Evolutionary conservation across 768 basidiomycete genomes (phyloP), one percentile per base, ranked within the genome.

Genomic region (Pholiota conissans): DNA sequence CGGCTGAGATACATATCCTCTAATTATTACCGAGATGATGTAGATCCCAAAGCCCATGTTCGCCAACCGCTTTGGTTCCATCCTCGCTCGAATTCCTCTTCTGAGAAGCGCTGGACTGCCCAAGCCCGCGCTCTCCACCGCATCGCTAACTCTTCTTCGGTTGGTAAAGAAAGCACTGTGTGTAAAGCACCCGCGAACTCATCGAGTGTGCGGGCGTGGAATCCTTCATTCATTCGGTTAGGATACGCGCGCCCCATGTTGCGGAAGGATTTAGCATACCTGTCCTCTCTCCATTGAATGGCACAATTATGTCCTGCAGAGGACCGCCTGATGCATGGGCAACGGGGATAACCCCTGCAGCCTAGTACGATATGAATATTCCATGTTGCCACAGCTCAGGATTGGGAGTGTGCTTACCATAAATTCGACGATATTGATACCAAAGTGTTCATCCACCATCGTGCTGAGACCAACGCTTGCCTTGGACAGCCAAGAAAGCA

Each of bases 391-490:
- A 20, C 34, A 45, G 16, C n/a, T 42, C 9, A 42, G 22, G 24
- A 53, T 29, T 29, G 45, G 29, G 16, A n/a, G 48, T 9, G 16
- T 4, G 70, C 83, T 61, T 49, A 91, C 95, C 95, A 98, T 96
- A 64, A 91, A 96, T 70, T 99, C 96, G 7, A 99, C 96, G 34
- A 99, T 81, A 64, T 95, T 97, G 70, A 99, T 98, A 2, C 97
- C 96, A 61, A 98, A 99, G 69, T 99, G 96, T 71, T 99, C 96
- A 67, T 98, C 95, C 0, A 94, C 83, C 96, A 99, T 99, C 13
- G 96, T 97, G 67, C 92, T 95, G 24, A 98, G 69, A 0, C 96
- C 95, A 14, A 98, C 80, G 60, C 87, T 90, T 1, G 94, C 85
- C 45, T 74, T 74, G 6, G 88, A 84, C 2, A 99, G 77, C 81